phyloP scores from a whole-genome alignment of 2,329 filamentous ascomycete genomes.

The Ciborinia camelliae region DNA sequence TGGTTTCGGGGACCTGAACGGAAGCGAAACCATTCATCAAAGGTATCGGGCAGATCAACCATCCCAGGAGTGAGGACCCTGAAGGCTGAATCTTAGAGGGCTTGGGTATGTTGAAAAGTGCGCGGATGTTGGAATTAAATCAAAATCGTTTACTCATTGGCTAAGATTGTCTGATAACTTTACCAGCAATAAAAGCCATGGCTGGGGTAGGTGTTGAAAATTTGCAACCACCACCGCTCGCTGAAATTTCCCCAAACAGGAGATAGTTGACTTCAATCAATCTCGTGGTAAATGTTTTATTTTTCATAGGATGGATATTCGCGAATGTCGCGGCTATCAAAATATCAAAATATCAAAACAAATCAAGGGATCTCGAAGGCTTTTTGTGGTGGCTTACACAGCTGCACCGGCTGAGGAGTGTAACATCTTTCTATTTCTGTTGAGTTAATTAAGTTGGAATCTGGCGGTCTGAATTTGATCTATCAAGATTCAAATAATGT shows the following conservation, averaged over 20 bases:
- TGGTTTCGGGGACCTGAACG: no score
- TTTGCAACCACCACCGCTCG: not conserved
- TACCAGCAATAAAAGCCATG: constrained; percentile 7
- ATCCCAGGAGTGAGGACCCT: no score
- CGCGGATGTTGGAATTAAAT: not conserved
- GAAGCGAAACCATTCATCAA: no score
- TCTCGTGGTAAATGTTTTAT: not conserved
- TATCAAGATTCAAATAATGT: not conserved
- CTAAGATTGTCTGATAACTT: not conserved
- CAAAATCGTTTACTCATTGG: not conserved
- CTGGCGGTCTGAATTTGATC: not conserved
- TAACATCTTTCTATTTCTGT: not conserved
- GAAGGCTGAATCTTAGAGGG: not conserved
- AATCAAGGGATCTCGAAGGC: not conserved
- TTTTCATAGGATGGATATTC: not conserved
- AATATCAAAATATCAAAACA: no score
- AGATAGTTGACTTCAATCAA: not conserved
- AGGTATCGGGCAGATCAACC: no score
- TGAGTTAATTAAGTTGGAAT: not conserved
- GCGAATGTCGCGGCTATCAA: not conserved
- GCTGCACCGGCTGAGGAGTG: not conserved
- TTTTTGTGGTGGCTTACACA: not conserved
- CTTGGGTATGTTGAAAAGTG: not conserved
- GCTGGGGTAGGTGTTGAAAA: not conserved
- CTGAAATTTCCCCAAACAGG: not conserved